Base-by-base conservation (phyloP, 176 grass and related monocot species). In the Oryza punctata region DNA sequence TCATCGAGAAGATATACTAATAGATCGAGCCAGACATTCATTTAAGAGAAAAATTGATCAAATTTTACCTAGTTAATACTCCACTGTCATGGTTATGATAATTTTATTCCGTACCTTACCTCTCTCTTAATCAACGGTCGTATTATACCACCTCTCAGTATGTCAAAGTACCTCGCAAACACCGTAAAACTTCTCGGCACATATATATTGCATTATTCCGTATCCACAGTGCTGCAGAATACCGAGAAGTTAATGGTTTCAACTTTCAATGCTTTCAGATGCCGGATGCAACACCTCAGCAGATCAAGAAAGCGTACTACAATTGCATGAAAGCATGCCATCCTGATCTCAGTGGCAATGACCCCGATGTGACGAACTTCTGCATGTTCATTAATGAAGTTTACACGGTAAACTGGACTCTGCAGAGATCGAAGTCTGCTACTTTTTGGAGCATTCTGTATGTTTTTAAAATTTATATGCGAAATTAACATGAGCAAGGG, bases 311-410 rank as follows among this genome's bases (percentile, higher is more conserved):
- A 78, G 93, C 93, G 11, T 99, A 99, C 49, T 99, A 96, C 73
- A 92, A 87, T 78, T 99, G 96, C 81, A 99, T 99, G 96, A 99
- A 99, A 64, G 81, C 93, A 3, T 99, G 96, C 46, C 96, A 99
- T 84, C 96, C 96, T 3, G 96, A 99, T 78, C 88, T 99, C 6
- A 96, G 96, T 5, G 96, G 96, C 24, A 90, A 99, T n/a, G 96
- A 99, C 69, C 91, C 91, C 13, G 93, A 99, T 27, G 75, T 96
- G 10, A 99, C 85, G 0, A 99, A 96, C 77, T 99, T 99, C 86
- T 99, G 96, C 81, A 99, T 99, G 91, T 99, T 99, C 78, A 92
- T 99, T 82, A 99, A 99, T 9, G 96, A 99, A 27, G 89, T 99
- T 65, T 99, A 99, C 84, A 83, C 93, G 87, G 96, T 99, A 86